phyloP scores from a whole-genome alignment of 768 basidiomycete genomes.

The Suillus occidentalis region DNA sequence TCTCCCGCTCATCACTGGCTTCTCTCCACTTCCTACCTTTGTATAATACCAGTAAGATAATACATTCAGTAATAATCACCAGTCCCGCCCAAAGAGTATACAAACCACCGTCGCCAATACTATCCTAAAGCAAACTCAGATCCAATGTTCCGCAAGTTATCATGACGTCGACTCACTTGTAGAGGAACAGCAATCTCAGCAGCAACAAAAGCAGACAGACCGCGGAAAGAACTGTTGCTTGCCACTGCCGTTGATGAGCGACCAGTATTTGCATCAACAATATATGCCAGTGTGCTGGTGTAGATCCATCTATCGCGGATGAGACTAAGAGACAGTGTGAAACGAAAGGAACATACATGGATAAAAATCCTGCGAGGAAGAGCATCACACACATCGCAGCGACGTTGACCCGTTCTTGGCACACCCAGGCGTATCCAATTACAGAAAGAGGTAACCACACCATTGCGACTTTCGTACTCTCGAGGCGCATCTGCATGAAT shows the following conservation, averaged over 20 bases:
- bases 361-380: slow-evolving; percentile 69
- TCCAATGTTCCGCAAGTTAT: neutral
- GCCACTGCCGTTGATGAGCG: slow-evolving; percentile 79
- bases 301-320: slow-evolving; percentile 48
- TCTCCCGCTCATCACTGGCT: slow-evolving; percentile 46
- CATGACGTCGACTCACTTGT: slow-evolving; percentile 33
- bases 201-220: slow-evolving; percentile 63
- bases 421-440: slow-evolving; percentile 76
- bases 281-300: slow-evolving; percentile 73
- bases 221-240: slow-evolving; percentile 73
- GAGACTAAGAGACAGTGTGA: neutral
- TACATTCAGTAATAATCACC: slow-evolving; percentile 48
- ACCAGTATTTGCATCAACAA: slow-evolving; percentile 85
- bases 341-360: slow-evolving; percentile 48
- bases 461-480: slow-evolving; percentile 60
- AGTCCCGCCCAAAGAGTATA: slow-evolving; percentile 49
- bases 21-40: slow-evolving; percentile 64
- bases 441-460: slow-evolving; percentile 53
- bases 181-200: slow-evolving; percentile 80
- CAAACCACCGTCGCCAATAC: slow-evolving; percentile 30
- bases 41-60: slow-evolving; percentile 58
- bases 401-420: slow-evolving; percentile 60
- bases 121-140: slow-evolving; percentile 2
- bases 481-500: slow-evolving; percentile 63
- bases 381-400: slow-evolving; percentile 70